phyloP scores from a whole-genome alignment of 2,329 filamentous ascomycete genomes.

The Aspergillaceae sp. region DNA sequence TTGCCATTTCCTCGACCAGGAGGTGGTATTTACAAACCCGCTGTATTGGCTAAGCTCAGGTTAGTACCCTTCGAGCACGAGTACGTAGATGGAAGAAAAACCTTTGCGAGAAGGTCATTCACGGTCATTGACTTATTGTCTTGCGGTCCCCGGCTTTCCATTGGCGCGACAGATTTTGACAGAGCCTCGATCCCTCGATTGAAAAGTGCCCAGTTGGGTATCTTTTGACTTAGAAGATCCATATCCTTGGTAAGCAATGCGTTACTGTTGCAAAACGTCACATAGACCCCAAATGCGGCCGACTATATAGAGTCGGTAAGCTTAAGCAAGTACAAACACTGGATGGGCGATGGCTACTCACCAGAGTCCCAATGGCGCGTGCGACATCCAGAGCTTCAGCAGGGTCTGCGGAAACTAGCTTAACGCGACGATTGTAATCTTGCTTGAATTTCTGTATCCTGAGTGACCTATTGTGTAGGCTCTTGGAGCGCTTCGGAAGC shows the following conservation, averaged over 20 bases:
- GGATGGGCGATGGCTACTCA: conserved; percentile 16
- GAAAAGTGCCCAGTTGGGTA: conserved; percentile 68
- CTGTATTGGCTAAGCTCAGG: conserved; percentile 66
- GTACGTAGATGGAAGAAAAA: conserved; percentile 23
- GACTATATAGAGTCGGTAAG: conserved; percentile 54
- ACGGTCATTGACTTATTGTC: conserved; percentile 71
- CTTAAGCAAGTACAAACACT: conserved; percentile 34
- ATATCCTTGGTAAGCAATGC: conserved; percentile 76
- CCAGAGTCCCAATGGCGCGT: conserved; percentile 45
- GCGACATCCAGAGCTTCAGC: conserved; percentile 47
- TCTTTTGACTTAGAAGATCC: conserved; percentile 56
- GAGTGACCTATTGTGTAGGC: conserved; percentile 19
- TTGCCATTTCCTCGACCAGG: conserved; percentile 73
- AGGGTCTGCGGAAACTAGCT: conserved; percentile 42
- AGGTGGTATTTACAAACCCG: conserved; percentile 85
- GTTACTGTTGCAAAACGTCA: conserved; percentile 86
- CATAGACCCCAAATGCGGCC: conserved; percentile 68
- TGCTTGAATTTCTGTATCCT: conserved; percentile 22
- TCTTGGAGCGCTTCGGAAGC: conserved; percentile 38
- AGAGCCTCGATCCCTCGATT: conserved; percentile 80
- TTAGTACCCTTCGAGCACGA: conserved; percentile 9
- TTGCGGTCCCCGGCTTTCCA: conserved; percentile 54
- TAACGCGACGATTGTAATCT: conserved; percentile 18
- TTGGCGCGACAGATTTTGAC: conserved; percentile 63
- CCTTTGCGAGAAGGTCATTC: conserved; percentile 84